phyloP scores from a whole-genome alignment of 805 yeast species.

The Candida xiaguanensis region DNA sequence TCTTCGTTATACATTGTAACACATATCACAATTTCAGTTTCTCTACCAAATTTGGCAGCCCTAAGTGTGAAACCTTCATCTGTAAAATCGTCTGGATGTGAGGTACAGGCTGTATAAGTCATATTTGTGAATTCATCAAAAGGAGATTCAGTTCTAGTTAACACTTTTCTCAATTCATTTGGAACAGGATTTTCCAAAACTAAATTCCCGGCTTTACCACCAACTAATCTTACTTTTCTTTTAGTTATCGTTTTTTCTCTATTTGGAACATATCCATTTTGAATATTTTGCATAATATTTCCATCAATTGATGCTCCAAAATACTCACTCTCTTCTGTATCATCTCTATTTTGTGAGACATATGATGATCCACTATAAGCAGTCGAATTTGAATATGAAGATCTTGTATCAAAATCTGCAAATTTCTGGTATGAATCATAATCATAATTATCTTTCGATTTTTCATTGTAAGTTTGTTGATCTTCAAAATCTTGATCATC shows the following conservation, averaged over 20 bases:
- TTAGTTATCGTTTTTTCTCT: slow-evolving; percentile 66
- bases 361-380: slow-evolving; percentile 32
- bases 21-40: slow-evolving; percentile 87
- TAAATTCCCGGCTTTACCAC: slow-evolving; percentile 66
- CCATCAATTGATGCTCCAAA: slow-evolving; percentile 45
- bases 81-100: slow-evolving; percentile 84
- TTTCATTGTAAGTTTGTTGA: slow-evolving; percentile 16
- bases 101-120: slow-evolving; percentile 96
- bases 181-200: slow-evolving; percentile 95
- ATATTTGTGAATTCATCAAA: slow-evolving; percentile 91
- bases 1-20: slow-evolving; percentile 98
- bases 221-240: slow-evolving; percentile 68
- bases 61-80: slow-evolving; percentile 80
- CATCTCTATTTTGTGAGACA: slow-evolving; percentile 17
- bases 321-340: slow-evolving; percentile 30
- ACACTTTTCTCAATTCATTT: slow-evolving; percentile 73
- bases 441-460: slow-evolving; percentile 25
- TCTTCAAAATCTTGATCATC: slow-evolving; percentile 15
- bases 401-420: slow-evolving; percentile 28
- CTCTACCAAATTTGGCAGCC: slow-evolving; percentile 82
- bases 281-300: slow-evolving; percentile 43
- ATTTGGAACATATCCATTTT: slow-evolving; percentile 45
- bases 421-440: slow-evolving; percentile 33
- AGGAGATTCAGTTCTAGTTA: slow-evolving; percentile 73
- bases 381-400: slow-evolving; percentile 33